phyloP scores from a whole-genome alignment of 2,329 filamentous ascomycete species.

The Colletotrichum scovillei region DNA sequence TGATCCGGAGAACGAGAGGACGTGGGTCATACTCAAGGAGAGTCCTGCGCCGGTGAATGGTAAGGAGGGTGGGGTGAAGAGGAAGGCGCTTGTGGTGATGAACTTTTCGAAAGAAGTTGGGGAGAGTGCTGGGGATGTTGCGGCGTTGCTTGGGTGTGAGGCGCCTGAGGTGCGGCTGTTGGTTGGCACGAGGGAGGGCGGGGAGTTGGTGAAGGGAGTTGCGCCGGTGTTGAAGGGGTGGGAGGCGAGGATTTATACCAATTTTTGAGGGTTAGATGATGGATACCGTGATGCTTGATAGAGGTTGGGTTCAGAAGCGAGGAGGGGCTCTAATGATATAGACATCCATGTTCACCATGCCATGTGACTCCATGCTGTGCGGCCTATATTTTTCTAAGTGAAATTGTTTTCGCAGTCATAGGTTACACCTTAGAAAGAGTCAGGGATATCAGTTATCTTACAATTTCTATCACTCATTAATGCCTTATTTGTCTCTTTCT shows the following conservation, averaged over 20 bases:
- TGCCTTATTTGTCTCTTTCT: too few species aligned
- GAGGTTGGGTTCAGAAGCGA: neutral
- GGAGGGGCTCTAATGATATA: neutral
- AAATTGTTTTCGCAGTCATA: too few species aligned
- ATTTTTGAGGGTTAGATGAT: conserved; percentile 35
- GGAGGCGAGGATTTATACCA: conserved; percentile 44
- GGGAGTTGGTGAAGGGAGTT: neutral
- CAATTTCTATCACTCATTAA: too few species aligned
- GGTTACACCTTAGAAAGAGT: too few species aligned
- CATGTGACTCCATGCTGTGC: too few species aligned
- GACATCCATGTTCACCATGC: too few species aligned
- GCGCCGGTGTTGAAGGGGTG: conserved; percentile 38
- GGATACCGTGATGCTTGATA: neutral
- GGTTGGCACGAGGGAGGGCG: conserved; percentile 39
- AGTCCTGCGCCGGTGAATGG: conserved; percentile 37
- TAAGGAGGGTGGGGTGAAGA: conserved; percentile 32
- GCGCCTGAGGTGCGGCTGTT: conserved; percentile 40
- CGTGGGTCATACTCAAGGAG: conserved; percentile 67
- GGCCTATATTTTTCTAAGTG: too few species aligned
- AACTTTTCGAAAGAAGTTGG: conserved; percentile 56
- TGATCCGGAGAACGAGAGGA: conserved; percentile 59
- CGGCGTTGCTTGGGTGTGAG: conserved; percentile 37
- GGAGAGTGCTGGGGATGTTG: conserved; percentile 42
- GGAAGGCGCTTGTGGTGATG: conserved; percentile 53
- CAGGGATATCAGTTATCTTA: too few species aligned